A percentile compares a stretch with the other conserved stretches of the same genome.
These are phyloP conservation scores for Backusella australiensis DNA, from an alignment of 192 early-diverging fungal species.

Conservation along the genomic window DNA sequence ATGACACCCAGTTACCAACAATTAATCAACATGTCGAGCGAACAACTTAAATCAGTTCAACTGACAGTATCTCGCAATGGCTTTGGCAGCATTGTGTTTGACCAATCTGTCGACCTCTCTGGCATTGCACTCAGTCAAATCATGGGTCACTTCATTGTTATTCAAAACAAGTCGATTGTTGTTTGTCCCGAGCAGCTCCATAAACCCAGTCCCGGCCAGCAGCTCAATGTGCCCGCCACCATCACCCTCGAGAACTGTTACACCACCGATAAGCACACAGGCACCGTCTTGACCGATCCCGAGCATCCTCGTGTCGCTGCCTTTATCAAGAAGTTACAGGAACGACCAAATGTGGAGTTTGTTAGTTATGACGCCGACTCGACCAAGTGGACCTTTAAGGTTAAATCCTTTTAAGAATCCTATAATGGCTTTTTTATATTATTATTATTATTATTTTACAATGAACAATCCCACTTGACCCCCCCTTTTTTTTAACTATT, in stretches of 20 bases:
- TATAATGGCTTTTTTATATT: too few species aligned
- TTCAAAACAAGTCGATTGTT: conserved; percentile 62
- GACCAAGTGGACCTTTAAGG: conserved; percentile 91
- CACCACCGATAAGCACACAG: conserved; percentile 77
- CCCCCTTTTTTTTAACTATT: background rate
- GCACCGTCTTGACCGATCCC: conserved; percentile 61
- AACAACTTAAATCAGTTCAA: conserved; percentile 68
- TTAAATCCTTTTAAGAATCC: conserved; percentile 68
- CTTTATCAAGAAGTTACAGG: conserved; percentile 68
- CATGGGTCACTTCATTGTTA: conserved; percentile 75
- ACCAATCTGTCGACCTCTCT: conserved; percentile 80
- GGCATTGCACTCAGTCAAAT: conserved; percentile 59
- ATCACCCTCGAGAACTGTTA: conserved; percentile 82
- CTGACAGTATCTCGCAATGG: conserved; percentile 70
- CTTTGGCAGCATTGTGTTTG: conserved; percentile 76
- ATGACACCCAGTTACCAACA: conserved; percentile 71
- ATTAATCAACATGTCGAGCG: conserved; percentile 65
- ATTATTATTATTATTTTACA: background rate
- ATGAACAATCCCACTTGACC: too few species aligned
- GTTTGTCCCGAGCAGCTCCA: conserved; percentile 82
- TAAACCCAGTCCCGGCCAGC: conserved; percentile 81
- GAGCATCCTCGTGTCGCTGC: conserved; percentile 66
- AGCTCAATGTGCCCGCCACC: conserved; percentile 83
- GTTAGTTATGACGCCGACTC: conserved; percentile 66
- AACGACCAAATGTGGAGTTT: conserved; percentile 76